A percentile compares a stretch with the other conserved stretches of the same genome.
These are phyloP conservation scores for Trametes meyenii DNA, from an alignment of 768 basidiomycete species.

Conservation along the genomic window DNA sequence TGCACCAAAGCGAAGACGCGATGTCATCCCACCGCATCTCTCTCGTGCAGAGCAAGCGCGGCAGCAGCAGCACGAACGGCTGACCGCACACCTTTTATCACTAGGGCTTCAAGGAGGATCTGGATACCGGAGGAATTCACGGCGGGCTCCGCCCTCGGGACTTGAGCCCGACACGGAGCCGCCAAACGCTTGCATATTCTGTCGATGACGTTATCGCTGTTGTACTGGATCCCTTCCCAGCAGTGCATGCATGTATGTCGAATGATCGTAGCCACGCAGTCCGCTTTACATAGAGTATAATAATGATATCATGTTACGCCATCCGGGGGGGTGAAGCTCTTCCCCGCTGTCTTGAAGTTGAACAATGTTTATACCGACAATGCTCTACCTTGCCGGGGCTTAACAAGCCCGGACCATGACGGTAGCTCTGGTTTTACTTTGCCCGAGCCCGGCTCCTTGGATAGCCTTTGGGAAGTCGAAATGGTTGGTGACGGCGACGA, in stretches of 20 bases:
- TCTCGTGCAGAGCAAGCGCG: conserved; percentile 32
- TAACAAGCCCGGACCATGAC: too few species aligned
- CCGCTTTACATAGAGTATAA: neutral
- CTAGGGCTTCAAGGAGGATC: neutral
- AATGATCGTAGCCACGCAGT: neutral
- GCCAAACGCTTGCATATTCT: conserved; percentile 2
- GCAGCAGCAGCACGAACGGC: conserved; percentile 29
- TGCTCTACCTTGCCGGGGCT: too few species aligned
- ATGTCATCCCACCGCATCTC: conserved; percentile 47
- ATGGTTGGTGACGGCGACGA: too few species aligned
- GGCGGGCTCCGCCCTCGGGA: too few species aligned
- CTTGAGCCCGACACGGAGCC: neutral
- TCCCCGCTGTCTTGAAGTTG: too few species aligned
- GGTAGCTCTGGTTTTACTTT: too few species aligned
- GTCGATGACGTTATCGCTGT: conserved; percentile 9
- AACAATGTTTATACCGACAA: too few species aligned
- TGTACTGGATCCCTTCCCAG: conserved; percentile 11
- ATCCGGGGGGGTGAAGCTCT: too few species aligned
- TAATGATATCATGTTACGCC: neutral
- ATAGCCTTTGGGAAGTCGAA: too few species aligned
- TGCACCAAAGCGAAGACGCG: conserved; percentile 55
- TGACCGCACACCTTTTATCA: neutral
- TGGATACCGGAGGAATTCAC: neutral
- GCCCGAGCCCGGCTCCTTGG: too few species aligned
- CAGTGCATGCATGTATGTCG: conserved; percentile 20